Evolutionary conservation across 345 rosid genomes (phyloP).

Genomic region (Pistacia atlantica): DNA sequence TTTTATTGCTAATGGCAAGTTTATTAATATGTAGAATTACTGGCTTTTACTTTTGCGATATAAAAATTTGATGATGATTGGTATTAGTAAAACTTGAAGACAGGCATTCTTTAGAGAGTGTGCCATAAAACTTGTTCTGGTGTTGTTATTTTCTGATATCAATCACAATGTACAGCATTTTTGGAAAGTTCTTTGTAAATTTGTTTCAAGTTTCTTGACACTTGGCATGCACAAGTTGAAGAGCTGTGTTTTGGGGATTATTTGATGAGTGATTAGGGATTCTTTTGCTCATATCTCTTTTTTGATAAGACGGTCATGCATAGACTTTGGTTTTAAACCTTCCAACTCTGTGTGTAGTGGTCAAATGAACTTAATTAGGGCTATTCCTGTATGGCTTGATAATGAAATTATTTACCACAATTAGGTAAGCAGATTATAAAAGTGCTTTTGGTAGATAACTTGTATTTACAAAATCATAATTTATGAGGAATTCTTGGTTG

Average conservation of each 20-base stretch:
- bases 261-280: not conserved
- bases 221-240: not conserved
- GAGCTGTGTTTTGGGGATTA: not conserved
- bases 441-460: not conserved
- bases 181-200: not conserved
- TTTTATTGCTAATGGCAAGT: not conserved
- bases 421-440: not conserved
- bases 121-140: not conserved
- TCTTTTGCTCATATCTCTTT: not conserved
- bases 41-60: not conserved
- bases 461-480: not conserved
- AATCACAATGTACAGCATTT: too few relatives aligned
- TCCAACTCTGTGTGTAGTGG: not conserved
- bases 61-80: not conserved
- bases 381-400: not conserved
- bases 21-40: not conserved
- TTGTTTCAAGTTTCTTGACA: not conserved
- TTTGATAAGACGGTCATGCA: too few relatives aligned
- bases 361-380: not conserved
- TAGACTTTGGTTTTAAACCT: not conserved
- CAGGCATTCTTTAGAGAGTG: not conserved
- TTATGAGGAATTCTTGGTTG: not conserved
- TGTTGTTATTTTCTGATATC: not conserved
- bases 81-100: not conserved
- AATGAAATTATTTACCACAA: not conserved